Percentiles rank a stretch among this genome's conserved stretches.
These are phyloP conservation scores for Rosellinia necatrix DNA, from an alignment of 2,329 filamentous ascomycete species.

Conservation along the genomic window DNA sequence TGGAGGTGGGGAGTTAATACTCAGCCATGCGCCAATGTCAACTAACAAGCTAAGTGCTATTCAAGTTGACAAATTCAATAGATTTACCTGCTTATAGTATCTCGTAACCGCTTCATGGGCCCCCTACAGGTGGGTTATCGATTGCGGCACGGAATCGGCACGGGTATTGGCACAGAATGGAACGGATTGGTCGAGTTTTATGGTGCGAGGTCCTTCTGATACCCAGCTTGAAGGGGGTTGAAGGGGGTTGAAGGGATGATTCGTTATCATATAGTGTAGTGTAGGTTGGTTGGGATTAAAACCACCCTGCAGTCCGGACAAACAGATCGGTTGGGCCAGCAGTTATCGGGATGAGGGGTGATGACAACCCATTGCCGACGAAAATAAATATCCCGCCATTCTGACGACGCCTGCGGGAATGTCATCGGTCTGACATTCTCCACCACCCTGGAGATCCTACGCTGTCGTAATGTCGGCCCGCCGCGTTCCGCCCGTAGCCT, in stretches of 20 bases:
- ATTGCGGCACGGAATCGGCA: too few species aligned
- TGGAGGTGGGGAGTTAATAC: conserved; percentile 8
- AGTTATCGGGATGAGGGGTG: neutral
- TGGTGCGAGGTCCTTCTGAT: too few species aligned
- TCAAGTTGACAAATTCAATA: conserved; percentile 20
- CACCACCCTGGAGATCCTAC: conserved; percentile 14
- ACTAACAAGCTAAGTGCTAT: conserved; percentile 11
- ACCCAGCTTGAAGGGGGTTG: too few species aligned
- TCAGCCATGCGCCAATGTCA: conserved; percentile 9
- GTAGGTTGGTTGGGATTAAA: conserved; percentile 5
- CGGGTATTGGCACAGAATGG: too few species aligned
- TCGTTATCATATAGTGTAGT: too few species aligned
- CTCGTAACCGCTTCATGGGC: conserved; percentile 9
- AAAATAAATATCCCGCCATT: neutral
- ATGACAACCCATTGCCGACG: conserved; percentile 12
- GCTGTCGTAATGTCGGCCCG: conserved; percentile 22
- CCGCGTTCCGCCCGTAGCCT: conserved; percentile 21
- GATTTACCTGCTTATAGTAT: neutral
- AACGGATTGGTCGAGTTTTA: too few species aligned
- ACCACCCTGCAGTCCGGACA: neutral
- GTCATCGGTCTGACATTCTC: conserved; percentile 14
- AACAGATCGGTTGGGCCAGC: conserved; percentile 15
- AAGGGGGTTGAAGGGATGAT: too few species aligned
- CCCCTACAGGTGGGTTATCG: neutral
- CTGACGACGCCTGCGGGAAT: conserved; percentile 7